Conservation (phyloP, 768 basidiomycete genomes). For the Lactifluus subvellereus region DNA sequence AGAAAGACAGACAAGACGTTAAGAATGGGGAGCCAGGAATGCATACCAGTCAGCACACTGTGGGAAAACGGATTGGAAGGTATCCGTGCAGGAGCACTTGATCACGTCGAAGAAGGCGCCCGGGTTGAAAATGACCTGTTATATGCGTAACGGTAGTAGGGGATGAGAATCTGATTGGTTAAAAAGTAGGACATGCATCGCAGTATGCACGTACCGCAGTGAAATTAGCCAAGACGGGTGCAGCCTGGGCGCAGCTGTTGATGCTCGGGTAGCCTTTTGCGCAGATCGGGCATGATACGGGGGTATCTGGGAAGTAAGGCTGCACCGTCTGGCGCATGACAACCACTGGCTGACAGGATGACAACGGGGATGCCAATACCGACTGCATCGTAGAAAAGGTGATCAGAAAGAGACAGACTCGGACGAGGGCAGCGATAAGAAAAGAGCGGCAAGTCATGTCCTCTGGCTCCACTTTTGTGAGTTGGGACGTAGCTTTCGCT, state of each 20-base stretch:
- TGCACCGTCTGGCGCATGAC: conserved; percentile 19
- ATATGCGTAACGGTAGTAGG: neutral
- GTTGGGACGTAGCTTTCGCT: neutral
- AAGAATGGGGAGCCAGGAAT: neutral
- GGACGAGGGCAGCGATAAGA: neutral
- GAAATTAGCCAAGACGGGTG: conserved; percentile 53
- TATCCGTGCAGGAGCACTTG: conserved; percentile 54
- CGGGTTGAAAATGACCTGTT: conserved; percentile 59
- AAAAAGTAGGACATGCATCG: neutral
- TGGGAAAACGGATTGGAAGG: conserved; percentile 44
- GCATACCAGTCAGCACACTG: conserved; percentile 66
- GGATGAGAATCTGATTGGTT: neutral
- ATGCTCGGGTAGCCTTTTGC: conserved; percentile 47
- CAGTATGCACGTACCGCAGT: conserved; percentile 37
- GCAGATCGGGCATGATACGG: conserved; percentile 57
- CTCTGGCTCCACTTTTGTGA: neutral
- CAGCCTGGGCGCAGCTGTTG: conserved; percentile 51
- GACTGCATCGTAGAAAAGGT: neutral
- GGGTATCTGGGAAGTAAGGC: conserved; percentile 48
- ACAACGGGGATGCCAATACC: conserved; percentile 2
- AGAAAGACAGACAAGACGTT: neutral
- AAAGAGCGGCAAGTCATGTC: conserved; percentile 6
- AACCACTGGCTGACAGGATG: neutral
- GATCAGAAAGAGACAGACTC: neutral
- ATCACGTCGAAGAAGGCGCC: conserved; percentile 57